Conservation (phyloP, 345 rosid species). For the Diplotaxis tenuifolia region DNA sequence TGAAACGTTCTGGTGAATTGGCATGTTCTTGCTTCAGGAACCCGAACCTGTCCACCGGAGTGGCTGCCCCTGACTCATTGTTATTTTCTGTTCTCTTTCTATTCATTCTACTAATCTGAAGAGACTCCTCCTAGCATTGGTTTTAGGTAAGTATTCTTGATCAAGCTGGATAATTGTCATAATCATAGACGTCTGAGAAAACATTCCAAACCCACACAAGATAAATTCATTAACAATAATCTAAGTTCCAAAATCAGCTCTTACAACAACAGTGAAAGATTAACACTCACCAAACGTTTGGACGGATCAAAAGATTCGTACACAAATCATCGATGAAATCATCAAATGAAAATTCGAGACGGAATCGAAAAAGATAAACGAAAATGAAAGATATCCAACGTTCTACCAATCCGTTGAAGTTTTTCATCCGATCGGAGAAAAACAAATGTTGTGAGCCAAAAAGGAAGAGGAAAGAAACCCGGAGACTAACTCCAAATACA, state of each 20-base stretch:
- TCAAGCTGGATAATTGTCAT: constrained; percentile 19
- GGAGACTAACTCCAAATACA: too few species aligned
- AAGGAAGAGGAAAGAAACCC: not conserved
- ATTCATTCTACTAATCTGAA: constrained; percentile 57
- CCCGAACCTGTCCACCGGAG: constrained; percentile 71
- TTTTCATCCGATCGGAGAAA: constrained; percentile 22
- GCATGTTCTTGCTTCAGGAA: constrained; percentile 64
- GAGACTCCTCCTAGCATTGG: constrained; percentile 9
- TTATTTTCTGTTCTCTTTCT: constrained; percentile 57
- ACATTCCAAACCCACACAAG: too few species aligned
- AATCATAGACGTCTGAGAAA: too few species aligned
- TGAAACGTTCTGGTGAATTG: constrained; percentile 44
- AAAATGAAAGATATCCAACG: not conserved
- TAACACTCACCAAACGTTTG: constrained; percentile 2
- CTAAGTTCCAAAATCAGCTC: too few species aligned
- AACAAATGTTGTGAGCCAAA: not conserved
- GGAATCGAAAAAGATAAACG: not conserved
- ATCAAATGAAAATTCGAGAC: not conserved
- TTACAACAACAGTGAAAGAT: too few species aligned
- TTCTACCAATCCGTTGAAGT: constrained; percentile 11
- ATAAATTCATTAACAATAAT: too few species aligned
- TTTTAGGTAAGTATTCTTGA: constrained; percentile 24
- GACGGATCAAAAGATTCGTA: constrained; percentile 8
- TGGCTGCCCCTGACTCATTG: constrained; percentile 56
- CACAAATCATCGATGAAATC: constrained; percentile 9